Conservation (phyloP, 495 filamentous ascomycete species). For the Neurospora sp. region DNA sequence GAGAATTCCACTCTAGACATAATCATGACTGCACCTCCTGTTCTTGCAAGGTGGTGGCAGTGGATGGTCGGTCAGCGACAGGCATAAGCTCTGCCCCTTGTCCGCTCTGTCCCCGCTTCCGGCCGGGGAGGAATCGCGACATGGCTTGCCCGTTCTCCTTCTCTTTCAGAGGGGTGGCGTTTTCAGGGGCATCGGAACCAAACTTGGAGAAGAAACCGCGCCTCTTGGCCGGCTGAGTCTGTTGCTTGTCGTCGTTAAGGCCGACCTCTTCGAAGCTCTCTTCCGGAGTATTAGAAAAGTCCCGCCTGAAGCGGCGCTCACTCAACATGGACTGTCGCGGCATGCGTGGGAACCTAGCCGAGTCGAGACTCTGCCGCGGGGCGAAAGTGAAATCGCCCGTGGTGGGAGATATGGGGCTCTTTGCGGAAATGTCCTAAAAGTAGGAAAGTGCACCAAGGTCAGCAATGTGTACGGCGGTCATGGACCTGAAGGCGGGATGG, state of each 20-base stretch:
- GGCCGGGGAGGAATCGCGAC: conserved; percentile 58
- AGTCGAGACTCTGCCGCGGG: conserved; percentile 72
- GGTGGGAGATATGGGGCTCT: conserved; percentile 59
- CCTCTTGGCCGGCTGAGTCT: conserved; percentile 51
- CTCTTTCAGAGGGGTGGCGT: conserved; percentile 24
- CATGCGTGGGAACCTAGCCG: conserved; percentile 45
- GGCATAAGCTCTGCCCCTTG: conserved; percentile 59
- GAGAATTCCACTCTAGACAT: background rate
- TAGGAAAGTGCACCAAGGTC: conserved; percentile 1
- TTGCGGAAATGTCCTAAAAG: conserved; percentile 78
- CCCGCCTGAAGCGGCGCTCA: conserved; percentile 40
- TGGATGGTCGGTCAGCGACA: conserved; percentile 21
- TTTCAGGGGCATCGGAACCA: conserved; percentile 39
- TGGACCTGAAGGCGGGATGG: background rate
- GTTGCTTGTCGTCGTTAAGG: conserved; percentile 53
- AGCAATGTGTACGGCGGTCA: conserved; percentile 1
- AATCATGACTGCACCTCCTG: conserved; percentile 27
- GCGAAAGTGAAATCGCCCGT: conserved; percentile 28
- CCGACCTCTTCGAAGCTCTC: conserved; percentile 87
- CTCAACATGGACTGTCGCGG: conserved; percentile 39
- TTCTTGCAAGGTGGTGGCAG: conserved; percentile 17
- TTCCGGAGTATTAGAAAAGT: conserved; percentile 53
- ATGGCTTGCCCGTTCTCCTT: conserved; percentile 24
- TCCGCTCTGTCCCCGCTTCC: conserved; percentile 66
- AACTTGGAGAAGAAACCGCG: conserved; percentile 80